Base-by-base conservation (phyloP, 2,329 filamentous ascomycete genomes). In the Phialocephala sp. region DNA sequence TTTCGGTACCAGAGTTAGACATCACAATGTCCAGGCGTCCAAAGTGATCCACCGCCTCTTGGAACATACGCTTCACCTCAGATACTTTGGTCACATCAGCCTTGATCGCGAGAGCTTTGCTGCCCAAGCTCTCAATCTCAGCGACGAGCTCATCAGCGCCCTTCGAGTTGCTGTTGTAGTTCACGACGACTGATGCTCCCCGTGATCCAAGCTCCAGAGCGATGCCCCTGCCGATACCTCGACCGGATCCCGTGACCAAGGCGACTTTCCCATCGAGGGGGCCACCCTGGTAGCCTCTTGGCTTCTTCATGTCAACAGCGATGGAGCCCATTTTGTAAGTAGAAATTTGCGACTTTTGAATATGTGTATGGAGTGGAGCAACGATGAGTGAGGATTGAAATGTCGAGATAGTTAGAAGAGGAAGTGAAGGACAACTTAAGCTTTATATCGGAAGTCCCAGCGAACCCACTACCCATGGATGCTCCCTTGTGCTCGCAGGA, bases 181-280 rank as follows among this genome's bases (percentile, higher is more conserved):
- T 91, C 76, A 92, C 84, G 18, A 74, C 67, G 63, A 78, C 74
- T 55, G 77, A 72, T 4, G 79, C 78, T 11, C 80, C 80, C 18
- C 78, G 77, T 68, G 78, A 74, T 6, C 78, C 78, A 20, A 75
- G 72, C n/a, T 74, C 78, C 41, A 74, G 72, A 4, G 79, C 76
- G n/a, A 81, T 78, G 45, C 78, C 78, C 8, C 78, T 83, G 22
- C 93, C 93, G 14, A 96, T 83, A 43, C 93, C 93, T 70, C 92
- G 84, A 6, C 91, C 93, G 56, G 92, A 92, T 54, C 93, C 93
- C 0, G 93, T 96, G 54, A 96, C 85, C 69, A 97, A 90, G 71
- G 91, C 91, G 55, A 95, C 87, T 78, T 95, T 95, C 74, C 72
- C 72, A 11, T 65, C 65, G n/a, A 70, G 60, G 32, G 60, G 24